Conservation (phyloP, 163 green algal genomes). For the Scenedesmus sp. region DNA sequence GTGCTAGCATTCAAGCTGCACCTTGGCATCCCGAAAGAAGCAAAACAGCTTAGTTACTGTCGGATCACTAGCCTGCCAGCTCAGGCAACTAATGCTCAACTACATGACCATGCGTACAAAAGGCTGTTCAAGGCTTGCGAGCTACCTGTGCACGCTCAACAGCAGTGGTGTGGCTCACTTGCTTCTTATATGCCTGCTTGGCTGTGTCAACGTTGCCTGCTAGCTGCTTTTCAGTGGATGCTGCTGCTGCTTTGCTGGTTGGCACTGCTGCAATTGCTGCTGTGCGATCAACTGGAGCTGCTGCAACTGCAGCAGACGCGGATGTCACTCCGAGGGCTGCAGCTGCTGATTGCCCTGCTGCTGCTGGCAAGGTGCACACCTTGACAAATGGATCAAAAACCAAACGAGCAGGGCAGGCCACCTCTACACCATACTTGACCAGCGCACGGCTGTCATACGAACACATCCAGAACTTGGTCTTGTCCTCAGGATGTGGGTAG, state of each 20-base stretch:
- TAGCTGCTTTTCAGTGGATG: background rate
- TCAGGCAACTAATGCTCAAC: too few relatives aligned
- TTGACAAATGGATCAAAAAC: conserved; percentile 14
- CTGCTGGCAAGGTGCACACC: conserved; percentile 40
- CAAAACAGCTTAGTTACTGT: too few relatives aligned
- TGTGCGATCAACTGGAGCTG: background rate
- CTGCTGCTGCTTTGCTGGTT: background rate
- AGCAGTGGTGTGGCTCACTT: background rate
- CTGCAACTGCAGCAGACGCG: background rate
- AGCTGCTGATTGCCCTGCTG: background rate
- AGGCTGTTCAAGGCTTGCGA: background rate
- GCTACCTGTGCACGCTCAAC: background rate
- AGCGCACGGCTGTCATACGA: background rate
- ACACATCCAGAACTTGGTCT: conserved; percentile 45
- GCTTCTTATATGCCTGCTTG: background rate
- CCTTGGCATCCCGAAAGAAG: too few relatives aligned
- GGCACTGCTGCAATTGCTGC: background rate
- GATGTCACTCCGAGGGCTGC: background rate
- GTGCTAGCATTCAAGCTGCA: too few relatives aligned
- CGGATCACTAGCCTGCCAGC: too few relatives aligned
- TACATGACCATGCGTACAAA: background rate
- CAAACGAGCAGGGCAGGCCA: conserved; percentile 9
- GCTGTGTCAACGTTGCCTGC: background rate
- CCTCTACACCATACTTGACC: conserved; percentile 40
- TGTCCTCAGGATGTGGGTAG: conserved; percentile 31